Base-by-base conservation (phyloP, 2,329 filamentous ascomycete genomes). In the Neoascochyta sp. region DNA sequence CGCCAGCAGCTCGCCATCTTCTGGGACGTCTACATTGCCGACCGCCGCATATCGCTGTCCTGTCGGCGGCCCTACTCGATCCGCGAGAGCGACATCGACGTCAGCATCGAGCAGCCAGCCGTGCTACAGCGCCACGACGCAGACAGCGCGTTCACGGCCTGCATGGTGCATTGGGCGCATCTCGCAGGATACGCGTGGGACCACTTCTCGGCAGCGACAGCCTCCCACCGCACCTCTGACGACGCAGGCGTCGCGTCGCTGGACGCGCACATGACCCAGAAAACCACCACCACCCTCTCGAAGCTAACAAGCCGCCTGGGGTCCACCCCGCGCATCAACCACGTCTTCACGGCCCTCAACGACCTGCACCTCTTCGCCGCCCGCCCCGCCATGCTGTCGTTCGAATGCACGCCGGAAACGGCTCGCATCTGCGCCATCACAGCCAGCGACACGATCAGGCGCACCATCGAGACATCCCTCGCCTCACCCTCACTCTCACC, bases 41-140 rank as follows among this genome's bases (percentile, higher is more conserved):
- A 61, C 25, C 50, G 49, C 11, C 45, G 45, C 6, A 56, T 60
- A 21, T 50, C 56, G 1, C 28, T 57, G 9, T 51, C 54, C 9
- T 61, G 54, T 27, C 47, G 50, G 11, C 46, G 56, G 11, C 57
- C 57, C 1, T 53, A 54, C 17, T 44, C 47, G 9, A 47, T 61
- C 9, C 50, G 49, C 16, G 50, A 54, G 24, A 17, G 32, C 2
- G 56, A 59, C 13, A 41, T 57, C 7, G 40, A 59, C 18, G 44
- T 60, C 16, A 4, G 9, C 7, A 24, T 12, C n/a, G 7, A 19
- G 12, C 24, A n/a, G 14, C 13, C 13, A 24, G 10, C 4, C 5
- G 5, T 9, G 11, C 9, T 9, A 5, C 5, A 5, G 4, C 5
- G 13, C 22, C 5, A 8, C 13, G 22, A 5, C 13, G 13, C 5